A percentile compares a stretch with the other conserved stretches of the same genome.
Evolutionary conservation across 352 stramenopile species (phyloP).

Genomic region (Peronosclerospora sorghi): DNA sequence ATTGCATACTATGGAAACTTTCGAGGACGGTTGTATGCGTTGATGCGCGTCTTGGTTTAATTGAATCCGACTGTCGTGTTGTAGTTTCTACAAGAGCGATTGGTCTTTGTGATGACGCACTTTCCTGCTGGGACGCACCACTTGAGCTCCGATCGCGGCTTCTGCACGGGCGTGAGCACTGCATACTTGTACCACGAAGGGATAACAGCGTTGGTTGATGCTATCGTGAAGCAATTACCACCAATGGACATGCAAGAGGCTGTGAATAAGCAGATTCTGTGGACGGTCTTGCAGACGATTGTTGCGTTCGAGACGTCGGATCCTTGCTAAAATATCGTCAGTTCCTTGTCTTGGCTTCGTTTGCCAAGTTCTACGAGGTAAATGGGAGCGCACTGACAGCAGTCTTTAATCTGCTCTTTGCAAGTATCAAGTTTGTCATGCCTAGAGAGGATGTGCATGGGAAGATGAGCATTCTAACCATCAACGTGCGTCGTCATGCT

Average conservation of each 20-base stretch:
- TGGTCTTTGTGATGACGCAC: no score
- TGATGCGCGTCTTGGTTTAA: no score
- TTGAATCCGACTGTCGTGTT: no score
- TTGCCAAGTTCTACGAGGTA: constrained; percentile 67
- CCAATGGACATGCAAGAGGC: constrained; percentile 25
- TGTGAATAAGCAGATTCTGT: constrained; percentile 30
- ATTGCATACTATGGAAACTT: constrained; percentile 71
- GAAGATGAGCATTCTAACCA: constrained; percentile 56
- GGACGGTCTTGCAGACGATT: constrained; percentile 40
- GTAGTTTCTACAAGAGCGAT: constrained; percentile 45
- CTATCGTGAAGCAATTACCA: constrained; percentile 64
- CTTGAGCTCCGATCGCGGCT: no score
- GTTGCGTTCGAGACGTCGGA: constrained; percentile 44
- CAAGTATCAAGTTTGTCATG: constrained; percentile 64
- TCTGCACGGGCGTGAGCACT: no score
- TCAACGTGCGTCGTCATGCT: constrained; percentile 55
- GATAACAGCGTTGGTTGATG: constrained; percentile 55
- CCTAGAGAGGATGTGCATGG: constrained; percentile 50
- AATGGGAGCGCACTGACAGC: no score
- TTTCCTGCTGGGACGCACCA: no score
- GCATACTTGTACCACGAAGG: constrained; percentile 82
- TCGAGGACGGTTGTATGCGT: constrained; percentile 53
- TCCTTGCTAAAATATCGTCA: constrained; percentile 69
- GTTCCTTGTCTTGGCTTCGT: constrained; percentile 51
- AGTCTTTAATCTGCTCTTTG: no score